These are phyloP conservation scores for Globisporangium recalcitrans DNA, from an alignment of 352 stramenopile species.

Conservation along the genomic window DNA sequence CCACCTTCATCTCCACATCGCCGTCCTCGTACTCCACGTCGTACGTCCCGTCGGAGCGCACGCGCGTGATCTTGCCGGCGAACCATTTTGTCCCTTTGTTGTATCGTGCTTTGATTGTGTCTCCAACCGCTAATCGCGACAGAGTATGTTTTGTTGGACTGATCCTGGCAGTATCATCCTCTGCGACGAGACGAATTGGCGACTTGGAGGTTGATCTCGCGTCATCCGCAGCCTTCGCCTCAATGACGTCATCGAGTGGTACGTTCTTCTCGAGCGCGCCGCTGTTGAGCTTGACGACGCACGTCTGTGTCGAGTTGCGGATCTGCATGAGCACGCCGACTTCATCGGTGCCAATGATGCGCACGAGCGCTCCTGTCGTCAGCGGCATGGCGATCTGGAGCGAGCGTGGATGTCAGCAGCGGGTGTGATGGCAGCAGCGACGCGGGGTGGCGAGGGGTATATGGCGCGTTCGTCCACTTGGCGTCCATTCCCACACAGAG, in stretches of 20 bases:
- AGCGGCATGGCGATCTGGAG: slow-evolving; percentile 26
- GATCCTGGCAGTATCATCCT: neutral
- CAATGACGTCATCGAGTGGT: slow-evolving; percentile 50
- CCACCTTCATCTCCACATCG: slow-evolving; percentile 37
- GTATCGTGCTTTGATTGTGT: slow-evolving; percentile 30
- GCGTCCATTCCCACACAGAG: neutral
- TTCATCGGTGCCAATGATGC: slow-evolving; percentile 42
- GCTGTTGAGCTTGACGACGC: slow-evolving; percentile 66
- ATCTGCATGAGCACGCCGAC: slow-evolving; percentile 62
- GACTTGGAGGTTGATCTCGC: slow-evolving; percentile 31
- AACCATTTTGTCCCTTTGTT: slow-evolving; percentile 51
- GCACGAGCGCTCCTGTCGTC: slow-evolving; percentile 53
- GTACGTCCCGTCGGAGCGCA: slow-evolving; percentile 55
- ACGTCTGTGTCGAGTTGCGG: slow-evolving; percentile 50
- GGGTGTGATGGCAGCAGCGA: neutral
- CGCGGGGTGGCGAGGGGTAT: neutral
- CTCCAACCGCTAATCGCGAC: slow-evolving; percentile 18
- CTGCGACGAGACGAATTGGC: slow-evolving; percentile 36
- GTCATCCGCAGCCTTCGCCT: slow-evolving; percentile 34
- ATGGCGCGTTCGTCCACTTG: neutral
- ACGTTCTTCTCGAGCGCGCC: slow-evolving; percentile 66
- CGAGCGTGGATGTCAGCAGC: neutral
- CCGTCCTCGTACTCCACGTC: slow-evolving; percentile 66
- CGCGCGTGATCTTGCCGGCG: slow-evolving; percentile 48
- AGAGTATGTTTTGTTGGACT: too few relatives aligned